A percentile compares a stretch with the other conserved stretches of the same genome.
These are phyloP conservation scores for Eimeria necatrix DNA, from an alignment of 169 alveolate species.

Conservation along the genomic window DNA sequence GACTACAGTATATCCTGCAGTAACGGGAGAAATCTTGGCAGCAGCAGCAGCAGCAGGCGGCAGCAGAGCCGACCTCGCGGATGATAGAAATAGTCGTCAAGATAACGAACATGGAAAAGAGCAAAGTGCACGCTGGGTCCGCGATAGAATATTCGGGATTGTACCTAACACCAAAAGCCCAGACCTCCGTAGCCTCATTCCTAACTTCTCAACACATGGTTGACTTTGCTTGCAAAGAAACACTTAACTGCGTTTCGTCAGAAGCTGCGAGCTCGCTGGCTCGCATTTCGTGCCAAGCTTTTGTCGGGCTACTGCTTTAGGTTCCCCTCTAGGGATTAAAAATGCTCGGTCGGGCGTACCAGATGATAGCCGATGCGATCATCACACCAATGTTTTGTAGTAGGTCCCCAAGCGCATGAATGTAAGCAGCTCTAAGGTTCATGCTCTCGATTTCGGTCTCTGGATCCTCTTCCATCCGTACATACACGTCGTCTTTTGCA, in stretches of 20 bases:
- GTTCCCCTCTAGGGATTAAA: background rate
- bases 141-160: slow-evolving; percentile 92
- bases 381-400: slow-evolving; percentile 96
- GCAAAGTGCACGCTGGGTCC: slow-evolving; percentile 97
- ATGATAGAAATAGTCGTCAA: slow-evolving; percentile 95
- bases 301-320: background rate
- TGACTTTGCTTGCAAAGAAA: no score
- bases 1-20: background rate
- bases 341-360: slow-evolving; percentile 70
- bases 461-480: slow-evolving; percentile 78
- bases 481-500: slow-evolving; percentile 67
- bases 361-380: slow-evolving; percentile 95
- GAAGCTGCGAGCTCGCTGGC: background rate
- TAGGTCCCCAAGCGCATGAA: slow-evolving; percentile 97
- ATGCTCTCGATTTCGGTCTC: slow-evolving; percentile 88
- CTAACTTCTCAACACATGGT: no score
- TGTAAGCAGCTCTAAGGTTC: slow-evolving; percentile 95
- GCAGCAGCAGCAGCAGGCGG: background rate
- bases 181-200: background rate
- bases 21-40: background rate
- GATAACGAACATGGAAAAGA: slow-evolving; percentile 95
- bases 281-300: background rate
- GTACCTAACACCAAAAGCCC: slow-evolving; percentile 72
- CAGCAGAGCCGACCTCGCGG: slow-evolving; percentile 89
- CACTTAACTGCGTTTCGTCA: no score